phyloP scores from a whole-genome alignment of 2,329 filamentous ascomycete species.

The Colletotrichum neosansevieriae region DNA sequence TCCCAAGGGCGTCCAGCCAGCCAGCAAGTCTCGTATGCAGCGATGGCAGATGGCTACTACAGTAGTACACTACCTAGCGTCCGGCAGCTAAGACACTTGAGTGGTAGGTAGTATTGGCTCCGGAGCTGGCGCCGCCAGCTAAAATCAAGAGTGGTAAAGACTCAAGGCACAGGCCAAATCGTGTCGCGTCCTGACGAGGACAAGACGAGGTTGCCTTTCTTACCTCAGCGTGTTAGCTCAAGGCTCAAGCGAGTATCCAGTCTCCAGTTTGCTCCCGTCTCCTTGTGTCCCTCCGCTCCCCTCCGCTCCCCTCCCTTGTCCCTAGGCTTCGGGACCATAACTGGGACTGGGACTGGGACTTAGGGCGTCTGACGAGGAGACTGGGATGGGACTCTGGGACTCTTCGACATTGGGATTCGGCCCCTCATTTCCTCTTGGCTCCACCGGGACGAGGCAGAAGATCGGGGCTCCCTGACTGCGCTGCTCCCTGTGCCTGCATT shows the following conservation, averaged over 20 bases:
- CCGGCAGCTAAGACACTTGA: not conserved
- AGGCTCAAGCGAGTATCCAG: too few species aligned
- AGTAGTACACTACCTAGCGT: not conserved
- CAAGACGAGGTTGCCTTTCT: slow-evolving; percentile 3
- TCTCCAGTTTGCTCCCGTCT: not conserved
- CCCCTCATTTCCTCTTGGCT: slow-evolving; percentile 26
- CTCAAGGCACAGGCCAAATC: too few species aligned
- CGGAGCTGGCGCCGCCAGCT: not conserved
- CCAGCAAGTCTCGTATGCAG: not conserved
- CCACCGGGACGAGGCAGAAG: slow-evolving; percentile 14
- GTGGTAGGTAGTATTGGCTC: not conserved
- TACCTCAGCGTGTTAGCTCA: slow-evolving; percentile 3
- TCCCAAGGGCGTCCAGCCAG: too few species aligned
- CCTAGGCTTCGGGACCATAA: not conserved
- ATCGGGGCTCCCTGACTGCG: slow-evolving; percentile 6
- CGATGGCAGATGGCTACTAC: not conserved
- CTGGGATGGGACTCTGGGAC: not conserved
- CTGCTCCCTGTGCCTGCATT: slow-evolving; percentile 18
- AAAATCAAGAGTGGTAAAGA: not conserved
- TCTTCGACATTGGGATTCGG: not conserved
- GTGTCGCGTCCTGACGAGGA: not conserved
- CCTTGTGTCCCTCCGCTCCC: too few species aligned
- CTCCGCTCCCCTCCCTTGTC: not conserved
- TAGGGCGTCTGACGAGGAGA: too few species aligned
- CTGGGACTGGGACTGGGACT: not conserved